Evolutionary conservation across 352 stramenopile species (phyloP), one percentile per base, ranked within the genome.

Genomic region (Phytophthora idaei): DNA sequence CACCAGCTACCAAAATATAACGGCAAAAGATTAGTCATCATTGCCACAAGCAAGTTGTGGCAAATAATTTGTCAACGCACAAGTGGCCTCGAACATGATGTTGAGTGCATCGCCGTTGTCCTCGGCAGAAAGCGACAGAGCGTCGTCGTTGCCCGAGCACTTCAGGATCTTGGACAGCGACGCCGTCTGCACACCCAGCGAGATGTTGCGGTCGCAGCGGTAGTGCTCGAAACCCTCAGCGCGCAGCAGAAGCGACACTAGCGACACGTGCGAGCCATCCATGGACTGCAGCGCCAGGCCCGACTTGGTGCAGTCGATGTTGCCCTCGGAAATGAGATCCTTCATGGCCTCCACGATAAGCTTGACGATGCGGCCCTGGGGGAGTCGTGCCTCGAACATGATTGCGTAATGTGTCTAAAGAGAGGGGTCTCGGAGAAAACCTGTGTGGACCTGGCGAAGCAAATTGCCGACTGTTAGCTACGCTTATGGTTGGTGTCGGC

Each of bases 161-260:
- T 99, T 99, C 74, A 99, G 91, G 70, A 99, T 99, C 83, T 99
- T 99, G 63, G 93, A 96, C 53, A 99, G 84, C 80, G 98, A 99
- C 29, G 87, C 79, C 10, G 97, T 97, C 79, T 99, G 99, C 51
- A 99, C 90, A 50, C 98, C 98, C 17, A 99, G 81, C 32, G 94
- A 97, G 63, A 99, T 97, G 64, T 97, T 97, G 60, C 95, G 87
- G 80, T 99, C 98, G 80, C 97, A 99, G 67, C 98, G 90, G 83
- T 98, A 99, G 83, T 99, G 94, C 74, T 99, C 95, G 76, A 99
- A 99, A 53, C 92, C 96, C 63, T 97, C 92, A 42, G 83, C 86
- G 39, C 90, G 89, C 57, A 99, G 83, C 55, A 97, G 73, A 31
- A 99, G 80, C 50, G 95, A 95, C 46, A 98, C 97, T 12, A 99